Evolutionary conservation across 148 eudicot species (phyloP).

Genomic region (Rhododendron kiyosumense): DNA sequence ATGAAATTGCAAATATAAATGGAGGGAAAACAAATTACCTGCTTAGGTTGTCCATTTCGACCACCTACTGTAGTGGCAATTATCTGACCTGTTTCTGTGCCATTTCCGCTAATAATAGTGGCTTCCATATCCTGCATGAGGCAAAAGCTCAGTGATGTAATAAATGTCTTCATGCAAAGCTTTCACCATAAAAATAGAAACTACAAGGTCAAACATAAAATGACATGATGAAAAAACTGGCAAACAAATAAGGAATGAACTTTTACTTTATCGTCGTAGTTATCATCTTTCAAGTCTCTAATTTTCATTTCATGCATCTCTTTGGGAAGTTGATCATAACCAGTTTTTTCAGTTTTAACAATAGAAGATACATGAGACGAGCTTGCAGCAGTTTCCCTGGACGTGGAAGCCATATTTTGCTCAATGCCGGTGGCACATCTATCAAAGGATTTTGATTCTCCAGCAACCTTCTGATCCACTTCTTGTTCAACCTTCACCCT

Average conservation of each 20-base stretch:
- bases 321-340: slow-evolving; percentile 53
- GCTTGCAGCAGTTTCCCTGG: slow-evolving; percentile 36
- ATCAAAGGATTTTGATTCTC: slow-evolving; percentile 29
- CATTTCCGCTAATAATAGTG: slow-evolving; percentile 62
- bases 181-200: neutral
- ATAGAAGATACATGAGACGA: slow-evolving; percentile 33
- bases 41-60: slow-evolving; percentile 66
- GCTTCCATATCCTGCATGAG: slow-evolving; percentile 56
- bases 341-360: slow-evolving; percentile 30
- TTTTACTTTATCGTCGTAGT: slow-evolving; percentile 37
- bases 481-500: slow-evolving; percentile 55
- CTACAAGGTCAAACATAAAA: neutral
- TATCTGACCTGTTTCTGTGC: slow-evolving; percentile 84
- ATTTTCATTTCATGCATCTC: slow-evolving; percentile 73
- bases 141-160: neutral
- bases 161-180: neutral
- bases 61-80: slow-evolving; percentile 69
- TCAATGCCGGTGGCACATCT: slow-evolving; percentile 29
- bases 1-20: neutral
- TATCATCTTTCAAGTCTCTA: slow-evolving; percentile 39
- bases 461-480: slow-evolving; percentile 19
- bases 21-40: slow-evolving; percentile 39
- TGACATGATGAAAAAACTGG: neutral
- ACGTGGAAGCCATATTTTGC: slow-evolving; percentile 30
- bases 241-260: neutral